Evolutionary conservation across 78 protist species (phyloP).

Genomic region (Dictyostelium firmibasis): DNA sequence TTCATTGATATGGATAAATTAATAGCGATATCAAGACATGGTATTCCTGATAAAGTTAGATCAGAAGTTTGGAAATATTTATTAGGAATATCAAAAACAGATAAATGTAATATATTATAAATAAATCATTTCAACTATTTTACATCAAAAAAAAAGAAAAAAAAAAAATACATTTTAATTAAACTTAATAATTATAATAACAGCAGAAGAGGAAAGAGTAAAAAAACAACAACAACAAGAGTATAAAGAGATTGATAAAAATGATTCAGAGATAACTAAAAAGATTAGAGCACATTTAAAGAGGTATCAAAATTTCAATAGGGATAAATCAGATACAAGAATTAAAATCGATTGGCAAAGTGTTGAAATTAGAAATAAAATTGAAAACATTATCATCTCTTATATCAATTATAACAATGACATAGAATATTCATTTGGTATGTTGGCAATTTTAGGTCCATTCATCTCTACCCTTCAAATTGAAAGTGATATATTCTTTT

Average conservation of each 20-base stretch:
- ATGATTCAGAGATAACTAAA: constrained; percentile 67
- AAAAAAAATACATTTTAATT: no score
- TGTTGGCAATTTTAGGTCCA: constrained; percentile 67
- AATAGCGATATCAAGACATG: constrained; percentile 74
- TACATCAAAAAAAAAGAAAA: no score
- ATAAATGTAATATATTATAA: constrained; percentile 63
- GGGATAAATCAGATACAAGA: constrained; percentile 22
- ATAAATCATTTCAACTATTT: no score
- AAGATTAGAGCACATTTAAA: constrained; percentile 66
- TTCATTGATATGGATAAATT: constrained; percentile 76
- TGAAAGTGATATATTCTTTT: constrained; percentile 74
- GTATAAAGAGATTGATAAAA: constrained; percentile 80
- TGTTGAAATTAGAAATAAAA: constrained; percentile 68
- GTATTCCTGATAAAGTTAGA: constrained; percentile 80
- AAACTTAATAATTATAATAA: no score
- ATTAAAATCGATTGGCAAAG: constrained; percentile 55
- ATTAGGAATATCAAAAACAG: constrained; percentile 69
- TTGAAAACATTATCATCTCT: constrained; percentile 64
- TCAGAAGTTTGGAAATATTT: constrained; percentile 83
- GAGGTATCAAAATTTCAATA: constrained; percentile 44
- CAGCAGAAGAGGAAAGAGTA: constrained; percentile 76
- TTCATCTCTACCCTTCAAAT: constrained; percentile 65
- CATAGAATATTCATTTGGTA: constrained; percentile 65
- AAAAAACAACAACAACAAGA: constrained; percentile 78
- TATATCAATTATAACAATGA: constrained; percentile 73